Evolutionary conservation across 2,329 filamentous ascomycete genomes (phyloP), one percentile per base, ranked within the genome.

Genomic region (Geoglossum cookeanum): DNA sequence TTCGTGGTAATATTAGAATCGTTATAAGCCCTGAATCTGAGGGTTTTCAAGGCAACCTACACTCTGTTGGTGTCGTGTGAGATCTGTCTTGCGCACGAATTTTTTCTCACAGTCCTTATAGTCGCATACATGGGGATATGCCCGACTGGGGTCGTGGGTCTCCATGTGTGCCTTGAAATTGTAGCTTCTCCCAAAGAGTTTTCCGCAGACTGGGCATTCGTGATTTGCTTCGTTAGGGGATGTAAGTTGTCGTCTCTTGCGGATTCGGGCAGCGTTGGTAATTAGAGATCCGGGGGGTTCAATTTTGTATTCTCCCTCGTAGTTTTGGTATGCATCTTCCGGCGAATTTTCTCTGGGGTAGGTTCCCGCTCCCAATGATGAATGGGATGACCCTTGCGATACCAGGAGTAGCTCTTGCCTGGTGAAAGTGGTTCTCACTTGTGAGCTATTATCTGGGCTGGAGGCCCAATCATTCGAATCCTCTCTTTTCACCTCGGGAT

Each of bases 111-210:
- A 95, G 56, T 76, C 77, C 1, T 75, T 68, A 33, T 80, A 71
- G 1, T 72, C 72, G 68, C 89, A 94, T 1, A 76, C 74, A 64
- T 87, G 84, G 0, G 83, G 81, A 64, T 85, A 86, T 63, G 80
- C 79, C 58, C 84, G 77, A 59, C 79, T 77, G 13, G 86, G 81
- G 65, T 92, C 81, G 65, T 95, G 89, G 0, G 83, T 90, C 65
- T 90, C 84, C 76, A 90, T 78, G 67, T 94, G 89, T 33, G 87
- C 85, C 65, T 86, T 89, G 71, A 83, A 87, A 70, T 94, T 94
- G 72, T 91, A 94, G 64, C 80, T 84, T 60, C 89, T 76, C 62
- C 86, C 87, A 67, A 94, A 94, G 15, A 84, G 77, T 67, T 84
- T 87, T 5, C 83, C 82, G 65, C 89, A 95, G 1, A 81, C 75